phyloP scores from a whole-genome alignment of 768 basidiomycete genomes.

The Leccinum barrowsii region DNA sequence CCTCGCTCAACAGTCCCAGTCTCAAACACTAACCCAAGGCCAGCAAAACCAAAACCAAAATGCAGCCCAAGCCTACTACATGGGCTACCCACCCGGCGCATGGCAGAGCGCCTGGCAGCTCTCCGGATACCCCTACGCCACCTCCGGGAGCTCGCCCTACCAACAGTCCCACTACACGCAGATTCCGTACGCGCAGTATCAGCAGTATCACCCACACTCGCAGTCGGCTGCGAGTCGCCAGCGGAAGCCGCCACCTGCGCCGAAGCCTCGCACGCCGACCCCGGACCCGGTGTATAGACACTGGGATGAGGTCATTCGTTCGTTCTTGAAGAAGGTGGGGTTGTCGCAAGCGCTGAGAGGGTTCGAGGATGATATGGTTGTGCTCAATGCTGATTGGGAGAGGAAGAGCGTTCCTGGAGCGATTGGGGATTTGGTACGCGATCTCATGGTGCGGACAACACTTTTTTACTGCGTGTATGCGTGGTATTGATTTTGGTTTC shows the following conservation, averaged over 20 bases:
- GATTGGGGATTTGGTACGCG: constrained; percentile 46
- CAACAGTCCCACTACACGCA: constrained; percentile 34
- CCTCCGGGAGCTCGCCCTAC: constrained; percentile 29
- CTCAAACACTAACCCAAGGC: constrained; percentile 16
- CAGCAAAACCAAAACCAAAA: constrained; percentile 28
- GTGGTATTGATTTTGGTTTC: constrained; percentile 2
- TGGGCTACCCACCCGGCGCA: constrained; percentile 31
- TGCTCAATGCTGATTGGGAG: constrained; percentile 69
- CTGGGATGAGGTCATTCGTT: constrained; percentile 58
- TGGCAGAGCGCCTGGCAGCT: constrained; percentile 36
- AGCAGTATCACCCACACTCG: constrained; percentile 29
- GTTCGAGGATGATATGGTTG: constrained; percentile 67
- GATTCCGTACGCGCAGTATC: constrained; percentile 33
- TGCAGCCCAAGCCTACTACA: constrained; percentile 29
- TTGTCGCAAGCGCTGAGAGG: constrained; percentile 57
- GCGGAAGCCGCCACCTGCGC: constrained; percentile 20
- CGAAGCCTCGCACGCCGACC: constrained; percentile 30
- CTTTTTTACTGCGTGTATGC: neutral
- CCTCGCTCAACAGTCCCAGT: constrained; percentile 13
- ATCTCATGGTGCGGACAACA: constrained; percentile 44
- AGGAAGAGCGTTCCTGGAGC: constrained; percentile 52
- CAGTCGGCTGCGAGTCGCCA: constrained; percentile 19
- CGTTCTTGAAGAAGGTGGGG: constrained; percentile 53
- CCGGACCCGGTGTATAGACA: constrained; percentile 49
- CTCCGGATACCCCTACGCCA: constrained; percentile 30